These are phyloP conservation scores for Phytopythium cucurbitacearum DNA, from an alignment of 352 stramenopile species.

Conservation along the genomic window DNA sequence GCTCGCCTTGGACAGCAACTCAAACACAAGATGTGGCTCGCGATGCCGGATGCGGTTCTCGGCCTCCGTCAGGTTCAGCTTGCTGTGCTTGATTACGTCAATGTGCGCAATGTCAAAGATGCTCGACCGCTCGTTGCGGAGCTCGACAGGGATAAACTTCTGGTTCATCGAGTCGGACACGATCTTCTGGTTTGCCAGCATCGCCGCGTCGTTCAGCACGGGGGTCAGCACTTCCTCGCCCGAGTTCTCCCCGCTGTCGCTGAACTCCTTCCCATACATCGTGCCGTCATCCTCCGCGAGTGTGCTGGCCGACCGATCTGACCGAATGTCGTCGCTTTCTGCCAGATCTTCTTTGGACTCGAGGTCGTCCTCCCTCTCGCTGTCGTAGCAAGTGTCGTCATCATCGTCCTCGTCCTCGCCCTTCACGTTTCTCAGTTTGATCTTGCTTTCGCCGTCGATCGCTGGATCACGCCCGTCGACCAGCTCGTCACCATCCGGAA, in stretches of 20 bases:
- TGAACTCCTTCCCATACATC: conserved; percentile 79
- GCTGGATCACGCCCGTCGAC: conserved; percentile 13
- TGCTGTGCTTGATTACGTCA: conserved; percentile 80
- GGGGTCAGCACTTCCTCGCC: conserved; percentile 50
- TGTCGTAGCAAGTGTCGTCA: conserved; percentile 23
- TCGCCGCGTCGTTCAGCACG: conserved; percentile 47
- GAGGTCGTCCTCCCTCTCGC: conserved; percentile 53
- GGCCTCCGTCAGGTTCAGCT: conserved; percentile 70
- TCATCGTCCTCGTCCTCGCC: conserved; percentile 38
- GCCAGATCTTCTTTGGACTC: conserved; percentile 21
- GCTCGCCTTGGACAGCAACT: conserved; percentile 76
- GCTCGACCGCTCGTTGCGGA: conserved; percentile 47
- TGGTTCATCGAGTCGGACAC: conserved; percentile 81
- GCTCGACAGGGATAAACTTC: conserved; percentile 68
- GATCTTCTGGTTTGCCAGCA: conserved; percentile 67
- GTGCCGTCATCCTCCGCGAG: conserved; percentile 80
- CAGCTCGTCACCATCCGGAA: conserved; percentile 41
- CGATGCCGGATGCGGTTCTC: conserved; percentile 82
- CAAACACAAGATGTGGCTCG: conserved; percentile 80
- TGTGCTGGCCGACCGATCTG: conserved; percentile 57
- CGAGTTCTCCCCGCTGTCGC: conserved; percentile 37
- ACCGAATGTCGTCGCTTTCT: conserved; percentile 30
- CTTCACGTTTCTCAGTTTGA: conserved; percentile 14
- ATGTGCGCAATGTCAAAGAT: conserved; percentile 74
- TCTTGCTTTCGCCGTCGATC: conserved; percentile 9